A percentile compares a stretch with the other conserved stretches of the same genome.
Evolutionary conservation across 306 rosid genomes (phyloP).

Genomic region (Aeschynomene evenia): DNA sequence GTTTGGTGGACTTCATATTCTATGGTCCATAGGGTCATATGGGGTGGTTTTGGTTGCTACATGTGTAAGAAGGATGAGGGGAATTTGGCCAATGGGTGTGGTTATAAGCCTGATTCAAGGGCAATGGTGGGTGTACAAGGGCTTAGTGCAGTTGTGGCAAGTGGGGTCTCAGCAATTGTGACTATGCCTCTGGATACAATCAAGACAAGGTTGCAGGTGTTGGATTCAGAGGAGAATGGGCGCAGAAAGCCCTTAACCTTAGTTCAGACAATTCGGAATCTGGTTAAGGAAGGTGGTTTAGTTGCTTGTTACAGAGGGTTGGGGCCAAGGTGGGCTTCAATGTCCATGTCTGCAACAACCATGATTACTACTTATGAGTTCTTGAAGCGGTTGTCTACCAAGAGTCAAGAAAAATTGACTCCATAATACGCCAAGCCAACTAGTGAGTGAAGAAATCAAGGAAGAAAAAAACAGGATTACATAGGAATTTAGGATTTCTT

Average conservation of each 20-base stretch:
- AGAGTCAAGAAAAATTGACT: slow-evolving; percentile 48
- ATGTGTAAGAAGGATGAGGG: slow-evolving; percentile 47
- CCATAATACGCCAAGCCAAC: not conserved
- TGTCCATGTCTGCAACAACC: slow-evolving; percentile 95
- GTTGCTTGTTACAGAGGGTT: slow-evolving; percentile 91
- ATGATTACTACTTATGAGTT: slow-evolving; percentile 97
- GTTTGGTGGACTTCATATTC: slow-evolving; percentile 99
- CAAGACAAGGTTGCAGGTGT: slow-evolving; percentile 90
- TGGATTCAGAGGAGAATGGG: slow-evolving; percentile 86
- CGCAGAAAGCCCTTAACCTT: slow-evolving; percentile 62
- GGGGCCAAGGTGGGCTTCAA: slow-evolving; percentile 94
- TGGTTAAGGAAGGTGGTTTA: slow-evolving; percentile 84
- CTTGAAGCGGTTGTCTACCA: slow-evolving; percentile 79
- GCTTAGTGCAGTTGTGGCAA: slow-evolving; percentile 82
- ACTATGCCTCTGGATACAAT: slow-evolving; percentile 91
- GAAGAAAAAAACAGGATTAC: not conserved
- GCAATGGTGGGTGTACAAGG: slow-evolving; percentile 73
- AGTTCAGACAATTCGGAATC: slow-evolving; percentile 58
- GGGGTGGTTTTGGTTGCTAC: slow-evolving; percentile 65
- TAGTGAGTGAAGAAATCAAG: not conserved
- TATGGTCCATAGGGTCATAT: slow-evolving; percentile 67
- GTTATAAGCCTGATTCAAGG: slow-evolving; percentile 58
- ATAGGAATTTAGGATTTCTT: slow-evolving; percentile 14
- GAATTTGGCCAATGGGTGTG: slow-evolving; percentile 28
- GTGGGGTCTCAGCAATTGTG: slow-evolving; percentile 85